These are phyloP conservation scores for Colletotrichum spinosum DNA, from an alignment of 2,329 filamentous ascomycete species.

Conservation along the genomic window DNA sequence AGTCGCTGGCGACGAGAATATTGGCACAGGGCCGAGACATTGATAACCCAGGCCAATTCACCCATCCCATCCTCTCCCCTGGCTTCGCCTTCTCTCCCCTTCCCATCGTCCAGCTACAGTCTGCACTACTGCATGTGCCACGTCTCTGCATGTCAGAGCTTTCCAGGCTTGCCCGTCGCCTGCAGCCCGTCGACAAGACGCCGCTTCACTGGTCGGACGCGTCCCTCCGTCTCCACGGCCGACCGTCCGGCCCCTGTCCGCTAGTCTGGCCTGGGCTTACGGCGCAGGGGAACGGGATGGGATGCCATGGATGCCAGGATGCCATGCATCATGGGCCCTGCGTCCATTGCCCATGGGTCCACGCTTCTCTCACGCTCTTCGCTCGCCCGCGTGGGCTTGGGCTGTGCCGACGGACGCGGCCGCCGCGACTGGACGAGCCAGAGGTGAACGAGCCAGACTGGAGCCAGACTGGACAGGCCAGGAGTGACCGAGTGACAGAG, in stretches of 20 bases:
- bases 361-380: constrained; percentile 11
- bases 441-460: neutral
- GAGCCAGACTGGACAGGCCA: neutral
- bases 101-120: neutral
- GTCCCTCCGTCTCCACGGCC: constrained; percentile 24
- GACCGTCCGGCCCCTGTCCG: constrained; percentile 21
- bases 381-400: constrained; percentile 24
- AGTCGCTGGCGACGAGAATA: neutral
- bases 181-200: constrained; percentile 20
- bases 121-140: neutral
- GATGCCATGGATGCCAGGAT: constrained; percentile 21
- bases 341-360: constrained; percentile 20
- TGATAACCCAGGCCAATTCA: constrained; percentile 15
- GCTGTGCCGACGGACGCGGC: constrained; percentile 22
- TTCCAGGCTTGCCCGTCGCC: constrained; percentile 15
- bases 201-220: constrained; percentile 17
- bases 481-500: no score
- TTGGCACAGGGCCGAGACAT: constrained; percentile 31
- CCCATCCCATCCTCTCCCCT: neutral
- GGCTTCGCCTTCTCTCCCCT: neutral
- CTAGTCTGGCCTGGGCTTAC: constrained; percentile 19
- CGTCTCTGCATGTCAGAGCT: constrained; percentile 12
- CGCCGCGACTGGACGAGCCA: constrained; percentile 3
- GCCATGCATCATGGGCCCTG: constrained; percentile 21
- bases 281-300: constrained; percentile 8